Evolutionary conservation across 345 rosid species (phyloP).

Genomic region (Ceriops tagal): DNA sequence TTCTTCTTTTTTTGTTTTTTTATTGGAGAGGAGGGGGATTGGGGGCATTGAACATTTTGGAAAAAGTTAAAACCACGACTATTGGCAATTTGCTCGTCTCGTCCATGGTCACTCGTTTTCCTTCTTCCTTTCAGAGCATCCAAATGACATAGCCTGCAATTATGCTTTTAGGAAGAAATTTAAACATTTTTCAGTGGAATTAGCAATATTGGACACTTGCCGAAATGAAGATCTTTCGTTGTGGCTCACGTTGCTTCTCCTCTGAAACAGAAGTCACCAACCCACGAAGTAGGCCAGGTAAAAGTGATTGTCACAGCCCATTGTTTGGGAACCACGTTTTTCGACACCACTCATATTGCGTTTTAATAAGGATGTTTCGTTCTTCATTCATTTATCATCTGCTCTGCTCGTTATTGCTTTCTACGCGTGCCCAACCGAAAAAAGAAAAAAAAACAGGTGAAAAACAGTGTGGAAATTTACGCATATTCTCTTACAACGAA

Average conservation of each 20-base stretch:
- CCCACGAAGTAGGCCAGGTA: constrained; percentile 13
- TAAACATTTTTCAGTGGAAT: background rate
- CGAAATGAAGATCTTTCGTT: constrained; percentile 28
- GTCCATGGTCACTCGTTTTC: background rate
- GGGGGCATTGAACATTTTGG: too few relatives aligned
- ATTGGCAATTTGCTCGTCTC: background rate
- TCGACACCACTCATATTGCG: too few relatives aligned
- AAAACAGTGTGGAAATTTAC: constrained; percentile 20
- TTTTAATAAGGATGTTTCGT: too few relatives aligned
- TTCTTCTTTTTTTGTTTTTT: too few relatives aligned
- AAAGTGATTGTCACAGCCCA: too few relatives aligned
- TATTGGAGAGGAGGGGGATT: too few relatives aligned
- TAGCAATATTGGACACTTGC: background rate
- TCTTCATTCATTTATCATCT: background rate
- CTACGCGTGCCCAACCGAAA: background rate
- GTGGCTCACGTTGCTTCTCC: constrained; percentile 19
- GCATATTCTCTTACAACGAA: constrained; percentile 39
- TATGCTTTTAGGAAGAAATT: background rate
- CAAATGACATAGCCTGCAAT: background rate
- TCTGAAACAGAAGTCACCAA: constrained; percentile 14
- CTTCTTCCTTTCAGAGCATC: background rate
- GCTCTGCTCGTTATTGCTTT: constrained; percentile 1
- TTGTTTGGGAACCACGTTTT: too few relatives aligned
- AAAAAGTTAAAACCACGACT: background rate
- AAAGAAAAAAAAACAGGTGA: constrained; percentile 16